Evolutionary conservation across 2,329 filamentous ascomycete genomes (phyloP), one percentile per base, ranked within the genome.

Genomic region (Diplodia corticola): DNA sequence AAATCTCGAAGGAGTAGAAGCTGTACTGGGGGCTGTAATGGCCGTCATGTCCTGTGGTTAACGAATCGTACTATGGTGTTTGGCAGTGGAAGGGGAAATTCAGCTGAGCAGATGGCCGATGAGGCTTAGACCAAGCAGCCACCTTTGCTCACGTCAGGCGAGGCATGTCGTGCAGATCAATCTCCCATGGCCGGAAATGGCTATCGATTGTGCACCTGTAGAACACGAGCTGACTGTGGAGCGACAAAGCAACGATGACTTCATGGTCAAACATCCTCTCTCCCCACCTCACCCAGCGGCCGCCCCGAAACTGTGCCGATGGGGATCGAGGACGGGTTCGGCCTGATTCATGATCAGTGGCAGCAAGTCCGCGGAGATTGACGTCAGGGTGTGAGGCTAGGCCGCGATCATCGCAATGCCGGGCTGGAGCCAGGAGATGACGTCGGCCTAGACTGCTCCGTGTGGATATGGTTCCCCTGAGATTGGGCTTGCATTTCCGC

Each of bases 231-330:
- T 35, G 57, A 13, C n/a, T 22, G 57, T 49, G 57, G 57, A 61
- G 57, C 57, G 33, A 3, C n/a, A 35, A 33, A 24, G 24, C 44
- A n/a, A n/a, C 26, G 37, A 44, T 44, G 40, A 20, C n/a, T 20
- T 44, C 40, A 44, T 44, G 2, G 22, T 24, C 37, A 40, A 60
- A 22, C 55, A 20, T 40, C 55, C 13, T 20, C 44, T 20, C 44
- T 24, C 12, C 48, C n/a, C 44, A 46, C 37, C 17, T 12, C 10
- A 15, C 28, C 9, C 40, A 33, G 17, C n/a, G 12, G 26, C 33
- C 57, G 17, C 48, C 48, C 57, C 57, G 57, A 61, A 30, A 22
- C 57, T 48, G 57, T 61, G 57, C 57, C 57, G 57, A 49, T 28
- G 9, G 2, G n/a, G 26, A 46, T 26, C 57, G 44, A 61, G 24